Base-by-base conservation (phyloP, 1,284 basidiomycete species). In the Puccinia sorghi region DNA sequence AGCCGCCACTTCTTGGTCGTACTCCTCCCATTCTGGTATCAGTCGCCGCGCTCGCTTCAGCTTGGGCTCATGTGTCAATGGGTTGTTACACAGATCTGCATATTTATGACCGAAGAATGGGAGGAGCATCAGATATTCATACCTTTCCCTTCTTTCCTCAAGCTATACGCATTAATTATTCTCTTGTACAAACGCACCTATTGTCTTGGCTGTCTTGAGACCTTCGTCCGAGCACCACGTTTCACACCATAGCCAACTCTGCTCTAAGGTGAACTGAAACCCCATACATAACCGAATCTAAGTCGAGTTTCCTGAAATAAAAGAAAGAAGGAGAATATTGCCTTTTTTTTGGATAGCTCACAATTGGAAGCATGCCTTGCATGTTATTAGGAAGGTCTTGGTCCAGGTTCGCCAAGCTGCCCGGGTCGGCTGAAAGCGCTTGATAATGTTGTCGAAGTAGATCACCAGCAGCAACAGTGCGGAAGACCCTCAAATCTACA, bases 11-110 rank as follows among this genome's bases (percentile, higher is more conserved):
- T 86, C 84, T 15, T 83, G 81, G 80, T 98, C 96, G 83, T 97
- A 97, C 63, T 88, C 88, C 80, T 95, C 94, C 97, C 96, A 99
- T 85, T 99, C 96, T 0, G 96, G 95, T 73, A 99, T 97, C 83
- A 95, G 90, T 52, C 95, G 89, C 41, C 84, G 82, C 0, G 96
- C 97, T 46, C 96, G 89, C 11, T 90, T 89, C 11, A 99, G 88
- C 85, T 99, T 99, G 2, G 95, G 95, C 84, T 98, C 95, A 61
- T 82, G 81, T 15, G 85, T 86, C 79, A 84, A 83, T n/a, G 84
- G 84, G 67, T 85, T 85, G 43, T 83, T 83, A 80, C 84, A 86
- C 66, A 85, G 79, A 79, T 85, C 84, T 80, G 83, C 52, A 12
- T n/a, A 32, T 22, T 41, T 17, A 71, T 9, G 48, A 41, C 15